Percentiles rank a stretch among this genome's conserved stretches.
phyloP scores from a whole-genome alignment of 2,329 filamentous ascomycete genomes.

The Aspergillus versicolor region DNA sequence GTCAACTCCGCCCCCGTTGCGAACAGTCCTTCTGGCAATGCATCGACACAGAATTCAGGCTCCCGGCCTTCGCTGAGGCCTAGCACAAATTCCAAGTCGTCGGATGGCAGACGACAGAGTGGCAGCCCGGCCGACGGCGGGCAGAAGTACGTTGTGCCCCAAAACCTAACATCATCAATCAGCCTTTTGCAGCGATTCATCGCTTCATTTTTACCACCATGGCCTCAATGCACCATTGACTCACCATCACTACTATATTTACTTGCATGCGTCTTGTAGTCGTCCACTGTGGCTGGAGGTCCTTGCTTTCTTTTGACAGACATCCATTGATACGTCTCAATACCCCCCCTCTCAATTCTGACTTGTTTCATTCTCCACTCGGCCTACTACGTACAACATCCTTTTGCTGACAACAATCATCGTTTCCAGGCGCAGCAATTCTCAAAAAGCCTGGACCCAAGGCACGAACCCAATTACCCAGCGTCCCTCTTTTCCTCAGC shows the following conservation, averaged over 20 bases:
- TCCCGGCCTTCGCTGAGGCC: conserved; percentile 51
- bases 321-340: background rate
- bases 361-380: background rate
- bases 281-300: background rate
- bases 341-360: background rate
- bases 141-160: conserved; percentile 51
- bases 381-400: background rate
- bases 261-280: background rate
- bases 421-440: conserved; percentile 49
- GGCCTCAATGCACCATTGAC: background rate
- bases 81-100: conserved; percentile 49
- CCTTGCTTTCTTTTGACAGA: background rate
- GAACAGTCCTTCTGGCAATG: conserved; percentile 39
- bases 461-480: conserved; percentile 63
- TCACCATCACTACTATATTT: background rate
- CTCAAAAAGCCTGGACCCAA: conserved; percentile 61
- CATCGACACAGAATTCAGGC: conserved; percentile 35
- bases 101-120: conserved; percentile 56
- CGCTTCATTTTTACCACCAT: conserved; percentile 8
- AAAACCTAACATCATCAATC: conserved; percentile 5
- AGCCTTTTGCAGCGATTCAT: conserved; percentile 12
- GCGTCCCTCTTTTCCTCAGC: conserved; percentile 49
- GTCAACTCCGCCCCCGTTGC: conserved; percentile 37
- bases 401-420: conserved; percentile 8
- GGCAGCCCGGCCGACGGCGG: conserved; percentile 55